Percentiles rank a stretch among this genome's conserved stretches.
Conservation (phyloP, 495 filamentous ascomycete genomes). For the Daldinia grandis region DNA sequence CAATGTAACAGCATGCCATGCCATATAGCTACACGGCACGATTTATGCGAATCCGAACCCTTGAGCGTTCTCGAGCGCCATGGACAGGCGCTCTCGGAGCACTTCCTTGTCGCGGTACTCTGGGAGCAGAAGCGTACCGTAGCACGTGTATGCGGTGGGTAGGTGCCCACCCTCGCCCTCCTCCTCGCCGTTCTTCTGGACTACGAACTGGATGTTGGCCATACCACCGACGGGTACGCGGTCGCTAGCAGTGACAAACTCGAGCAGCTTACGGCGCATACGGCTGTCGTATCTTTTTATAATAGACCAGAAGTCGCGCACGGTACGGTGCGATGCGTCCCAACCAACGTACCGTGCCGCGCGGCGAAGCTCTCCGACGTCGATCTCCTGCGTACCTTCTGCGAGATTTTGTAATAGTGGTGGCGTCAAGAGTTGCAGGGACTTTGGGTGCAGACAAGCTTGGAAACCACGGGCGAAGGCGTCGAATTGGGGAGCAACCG, state of each 20-base stretch:
- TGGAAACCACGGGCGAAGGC: slow-evolving; percentile 87
- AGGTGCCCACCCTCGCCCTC: slow-evolving; percentile 63
- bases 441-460: slow-evolving; percentile 72
- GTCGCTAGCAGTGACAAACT: slow-evolving; percentile 95
- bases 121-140: slow-evolving; percentile 83
- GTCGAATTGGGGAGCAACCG: slow-evolving; percentile 76
- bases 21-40: background rate
- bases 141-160: slow-evolving; percentile 89
- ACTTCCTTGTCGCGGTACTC: slow-evolving; percentile 76
- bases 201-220: slow-evolving; percentile 78
- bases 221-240: slow-evolving; percentile 87
- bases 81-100: slow-evolving; percentile 74
- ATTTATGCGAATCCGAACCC: slow-evolving; percentile 81
- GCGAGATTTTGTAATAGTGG: slow-evolving; percentile 76
- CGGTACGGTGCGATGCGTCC: slow-evolving; percentile 68
- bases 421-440: slow-evolving; percentile 75
- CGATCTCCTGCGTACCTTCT: slow-evolving; percentile 82
- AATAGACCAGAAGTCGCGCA: slow-evolving; percentile 85
- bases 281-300: slow-evolving; percentile 72
- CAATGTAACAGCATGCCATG: background rate
- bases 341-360: slow-evolving; percentile 83
- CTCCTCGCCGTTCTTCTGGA: slow-evolving; percentile 80
- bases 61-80: slow-evolving; percentile 87
- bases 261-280: slow-evolving; percentile 76
- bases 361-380: slow-evolving; percentile 72